These are phyloP conservation scores for Fusarium concolor DNA, from an alignment of 2,329 filamentous ascomycete species.

Conservation along the genomic window DNA sequence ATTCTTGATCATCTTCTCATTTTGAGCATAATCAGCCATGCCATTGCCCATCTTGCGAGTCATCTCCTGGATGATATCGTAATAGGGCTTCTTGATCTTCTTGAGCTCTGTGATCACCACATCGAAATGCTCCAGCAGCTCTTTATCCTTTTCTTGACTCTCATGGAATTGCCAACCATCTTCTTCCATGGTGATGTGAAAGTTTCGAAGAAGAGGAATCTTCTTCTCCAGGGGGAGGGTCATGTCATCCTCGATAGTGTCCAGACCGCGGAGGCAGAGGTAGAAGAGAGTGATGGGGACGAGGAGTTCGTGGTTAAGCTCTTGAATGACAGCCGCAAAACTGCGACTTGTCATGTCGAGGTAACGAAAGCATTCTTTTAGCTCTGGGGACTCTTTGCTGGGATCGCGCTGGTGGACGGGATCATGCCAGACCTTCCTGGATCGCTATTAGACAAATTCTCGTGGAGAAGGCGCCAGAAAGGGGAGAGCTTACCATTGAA, in stretches of 20 bases:
- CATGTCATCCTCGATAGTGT: conserved; percentile 99
- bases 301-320: conserved; percentile 93
- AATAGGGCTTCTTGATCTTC: conserved; percentile 86
- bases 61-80: conserved; percentile 90
- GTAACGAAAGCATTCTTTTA: conserved; percentile 87
- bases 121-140: conserved; percentile 92
- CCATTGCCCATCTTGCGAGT: conserved; percentile 96
- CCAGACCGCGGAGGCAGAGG: conserved; percentile 87
- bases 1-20: conserved; percentile 82
- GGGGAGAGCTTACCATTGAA: conserved; percentile 80
- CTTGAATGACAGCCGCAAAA: conserved; percentile 92
- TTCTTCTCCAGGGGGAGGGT: conserved; percentile 85
- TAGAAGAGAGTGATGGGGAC: conserved; percentile 94
- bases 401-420: conserved; percentile 87
- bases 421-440: conserved; percentile 96
- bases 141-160: conserved; percentile 93
- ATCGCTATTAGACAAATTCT: conserved; percentile 14
- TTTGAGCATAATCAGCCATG: conserved; percentile 95
- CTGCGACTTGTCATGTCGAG: conserved; percentile 91
- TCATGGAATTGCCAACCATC: conserved; percentile 92
- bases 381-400: conserved; percentile 77
- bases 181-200: conserved; percentile 80
- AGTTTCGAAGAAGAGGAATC: conserved; percentile 85
- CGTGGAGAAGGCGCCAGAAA: too few species aligned
- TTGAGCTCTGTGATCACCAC: conserved; percentile 87